Percentiles rank a stretch among this genome's conserved stretches.
These are phyloP conservation scores for Geosmithia putterillii DNA, from an alignment of 2,329 filamentous ascomycete species.

Conservation along the genomic window DNA sequence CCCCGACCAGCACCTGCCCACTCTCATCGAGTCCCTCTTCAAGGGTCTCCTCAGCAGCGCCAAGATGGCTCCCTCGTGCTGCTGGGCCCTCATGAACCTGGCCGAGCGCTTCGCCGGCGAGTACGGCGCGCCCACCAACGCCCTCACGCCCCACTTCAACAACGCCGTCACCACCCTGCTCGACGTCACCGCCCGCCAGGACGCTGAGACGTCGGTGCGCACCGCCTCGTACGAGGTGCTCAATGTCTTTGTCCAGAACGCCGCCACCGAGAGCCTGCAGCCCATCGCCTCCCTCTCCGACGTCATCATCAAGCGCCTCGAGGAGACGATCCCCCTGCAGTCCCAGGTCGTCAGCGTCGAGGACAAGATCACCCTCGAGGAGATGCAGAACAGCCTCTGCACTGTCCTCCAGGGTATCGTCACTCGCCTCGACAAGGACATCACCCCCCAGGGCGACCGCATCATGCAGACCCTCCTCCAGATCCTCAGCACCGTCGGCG, in stretches of 20 bases:
- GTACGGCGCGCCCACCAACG: conserved; percentile 62
- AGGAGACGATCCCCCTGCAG: conserved; percentile 82
- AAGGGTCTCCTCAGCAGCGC: conserved; percentile 78
- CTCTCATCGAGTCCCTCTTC: conserved; percentile 81
- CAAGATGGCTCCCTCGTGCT: conserved; percentile 97
- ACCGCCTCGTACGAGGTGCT: conserved; percentile 96
- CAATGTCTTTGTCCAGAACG: conserved; percentile 84
- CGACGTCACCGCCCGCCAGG: conserved; percentile 68
- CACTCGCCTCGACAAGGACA: conserved; percentile 80
- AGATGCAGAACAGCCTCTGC: conserved; percentile 93
- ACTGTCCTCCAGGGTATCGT: conserved; percentile 89
- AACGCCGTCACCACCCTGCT: conserved; percentile 79
- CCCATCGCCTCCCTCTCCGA: conserved; percentile 74
- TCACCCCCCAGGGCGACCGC: conserved; percentile 77
- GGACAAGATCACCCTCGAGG: conserved; percentile 88
- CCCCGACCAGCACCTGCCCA: conserved; percentile 66
- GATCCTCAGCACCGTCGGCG: conserved; percentile 62
- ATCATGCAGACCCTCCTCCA: conserved; percentile 87
- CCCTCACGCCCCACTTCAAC: conserved; percentile 85
- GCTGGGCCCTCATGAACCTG: conserved; percentile 97
- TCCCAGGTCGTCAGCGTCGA: conserved; percentile 92
- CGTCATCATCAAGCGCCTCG: conserved; percentile 80
- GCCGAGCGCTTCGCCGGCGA: conserved; percentile 92
- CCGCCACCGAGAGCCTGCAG: conserved; percentile 72
- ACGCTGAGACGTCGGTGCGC: conserved; percentile 77